A percentile compares a stretch with the other conserved stretches of the same genome.
phyloP scores from a whole-genome alignment of 1,284 basidiomycete species.

The Inonotus obliquus region DNA sequence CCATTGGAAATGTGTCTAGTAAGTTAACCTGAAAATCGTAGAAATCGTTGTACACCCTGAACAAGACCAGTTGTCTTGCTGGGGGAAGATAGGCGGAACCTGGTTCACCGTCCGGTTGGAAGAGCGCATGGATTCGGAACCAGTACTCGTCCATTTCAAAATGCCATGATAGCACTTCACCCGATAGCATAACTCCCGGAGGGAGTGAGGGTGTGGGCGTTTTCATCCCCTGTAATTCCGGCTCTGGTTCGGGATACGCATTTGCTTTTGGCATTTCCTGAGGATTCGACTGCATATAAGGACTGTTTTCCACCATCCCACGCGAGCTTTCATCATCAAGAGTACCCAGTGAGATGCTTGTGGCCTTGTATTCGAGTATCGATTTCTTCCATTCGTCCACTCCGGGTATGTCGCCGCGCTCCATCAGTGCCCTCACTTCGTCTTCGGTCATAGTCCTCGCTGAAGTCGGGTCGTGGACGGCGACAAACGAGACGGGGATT shows the following conservation, averaged over 20 bases:
- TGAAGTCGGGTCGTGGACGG: conserved; percentile 89
- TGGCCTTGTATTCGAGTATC: conserved; percentile 93
- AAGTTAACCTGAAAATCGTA: conserved; percentile 95
- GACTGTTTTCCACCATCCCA: conserved; percentile 39
- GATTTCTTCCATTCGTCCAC: conserved; percentile 99
- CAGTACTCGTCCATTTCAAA: conserved; percentile 95
- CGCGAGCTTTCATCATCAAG: conserved; percentile 61
- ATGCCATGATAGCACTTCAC: conserved; percentile 95
- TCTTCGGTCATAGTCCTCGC: conserved; percentile 59
- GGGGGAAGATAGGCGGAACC: conserved; percentile 51
- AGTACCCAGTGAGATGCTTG: conserved; percentile 90
- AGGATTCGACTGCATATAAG: conserved; percentile 31
- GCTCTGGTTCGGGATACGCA: conserved; percentile 25
- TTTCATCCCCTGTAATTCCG: conserved; percentile 19
- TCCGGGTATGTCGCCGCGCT: conserved; percentile 81
- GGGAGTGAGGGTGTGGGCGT: conserved; percentile 37
- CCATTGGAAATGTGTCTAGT: conserved; percentile 80
- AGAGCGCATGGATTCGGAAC: conserved; percentile 92
- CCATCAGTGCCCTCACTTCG: conserved; percentile 77
- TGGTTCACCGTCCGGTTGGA: conserved; percentile 60
- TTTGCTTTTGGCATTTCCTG: conserved; percentile 23
- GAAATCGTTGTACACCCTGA: conserved; percentile 97
- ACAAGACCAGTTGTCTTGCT: conserved; percentile 83
- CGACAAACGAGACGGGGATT: conserved; percentile 95
- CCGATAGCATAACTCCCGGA: conserved; percentile 85